Base-by-base conservation (phyloP, 345 rosid species). In the Linum usitatissimum region DNA sequence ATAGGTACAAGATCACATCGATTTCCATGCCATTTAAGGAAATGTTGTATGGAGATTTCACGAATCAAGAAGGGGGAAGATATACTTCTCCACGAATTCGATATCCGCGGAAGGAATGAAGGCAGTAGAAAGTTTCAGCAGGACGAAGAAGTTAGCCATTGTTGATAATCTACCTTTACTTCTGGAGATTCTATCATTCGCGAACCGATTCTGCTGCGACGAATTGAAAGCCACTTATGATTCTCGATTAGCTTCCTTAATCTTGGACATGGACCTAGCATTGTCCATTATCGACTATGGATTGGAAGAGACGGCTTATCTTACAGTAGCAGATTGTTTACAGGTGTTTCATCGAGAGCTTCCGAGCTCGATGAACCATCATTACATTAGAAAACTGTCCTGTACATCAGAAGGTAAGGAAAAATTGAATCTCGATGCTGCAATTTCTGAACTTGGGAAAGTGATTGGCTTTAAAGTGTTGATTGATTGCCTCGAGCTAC, bases 311-410 rank as follows among this genome's bases (percentile, higher is more conserved):
- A 73, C 74, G 51, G 86, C 88, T 0, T 70, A 79, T 70, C 87
- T 89, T 65, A 81, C 89, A 3, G 96, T 89, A 53, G 96, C 90
- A 18, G 93, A 94, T 66, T 89, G 97, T 73, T 83, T 92, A 61
- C 97, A 92, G 77, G 81, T 92, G 30, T 74, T 92, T 49, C 70
- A 89, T 42, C 84, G 95, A 73, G 93, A 89, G 70, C 74, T 90
- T 59, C 97, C 96, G 0, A 70, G 80, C 69, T 81, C 87, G 7
- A 77, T 85, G 80, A 87, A 87, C 59, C 74, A 78, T 66, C 82
- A 84, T 9, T 73, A 70, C 13, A 88, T 84, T 68, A 79, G 83
- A 80, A 85, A 62, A 71, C 61, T 83, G 60, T 81, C 89, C 62
- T 89, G 88, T 54, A 83, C 83, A 55, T 61, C 66, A 0, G 90